phyloP scores from a whole-genome alignment of 2,329 filamentous ascomycete species.

The Calycina herbarum region DNA sequence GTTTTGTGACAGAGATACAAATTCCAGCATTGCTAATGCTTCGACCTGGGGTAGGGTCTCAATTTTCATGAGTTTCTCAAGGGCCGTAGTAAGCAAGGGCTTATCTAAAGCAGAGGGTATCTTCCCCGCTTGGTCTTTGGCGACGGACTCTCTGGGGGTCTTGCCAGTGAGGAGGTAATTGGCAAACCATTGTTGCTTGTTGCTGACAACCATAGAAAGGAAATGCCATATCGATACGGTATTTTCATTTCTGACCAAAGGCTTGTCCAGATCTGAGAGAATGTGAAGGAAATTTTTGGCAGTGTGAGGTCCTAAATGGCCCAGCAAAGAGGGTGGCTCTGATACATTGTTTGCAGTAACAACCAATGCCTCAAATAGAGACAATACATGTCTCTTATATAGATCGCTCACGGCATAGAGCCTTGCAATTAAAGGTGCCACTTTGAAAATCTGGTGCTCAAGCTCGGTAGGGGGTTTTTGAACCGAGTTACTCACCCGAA shows the following conservation, averaged over 20 bases:
- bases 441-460: conserved; percentile 79
- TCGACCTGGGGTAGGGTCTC: conserved; percentile 63
- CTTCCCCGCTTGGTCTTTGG: conserved; percentile 49
- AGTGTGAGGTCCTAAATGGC: conserved; percentile 79
- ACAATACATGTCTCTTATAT: conserved; percentile 66
- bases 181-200: conserved; percentile 93
- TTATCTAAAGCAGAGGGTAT: conserved; percentile 47
- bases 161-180: conserved; percentile 88
- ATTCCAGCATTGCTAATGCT: conserved; percentile 76
- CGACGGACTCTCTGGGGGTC: conserved; percentile 75
- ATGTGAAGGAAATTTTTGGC: conserved; percentile 82
- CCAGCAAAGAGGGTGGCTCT: conserved; percentile 93
- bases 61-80: conserved; percentile 69
- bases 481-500: conserved; percentile 68
- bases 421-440: conserved; percentile 72
- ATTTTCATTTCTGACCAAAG: conserved; percentile 64
- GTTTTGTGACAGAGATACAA: conserved; percentile 85
- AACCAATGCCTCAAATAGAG: conserved; percentile 72
- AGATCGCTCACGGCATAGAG: conserved; percentile 69
- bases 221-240: conserved; percentile 78
- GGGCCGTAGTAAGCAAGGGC: conserved; percentile 72
- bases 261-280: conserved; percentile 74
- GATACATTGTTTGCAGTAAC: conserved; percentile 62
- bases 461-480: conserved; percentile 64
- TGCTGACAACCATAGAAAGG: conserved; percentile 81